Percentiles rank a stretch among this genome's conserved stretches.
These are phyloP conservation scores for Saturnispora serradocipensis DNA, from an alignment of 805 yeast genomes.

Conservation along the genomic window DNA sequence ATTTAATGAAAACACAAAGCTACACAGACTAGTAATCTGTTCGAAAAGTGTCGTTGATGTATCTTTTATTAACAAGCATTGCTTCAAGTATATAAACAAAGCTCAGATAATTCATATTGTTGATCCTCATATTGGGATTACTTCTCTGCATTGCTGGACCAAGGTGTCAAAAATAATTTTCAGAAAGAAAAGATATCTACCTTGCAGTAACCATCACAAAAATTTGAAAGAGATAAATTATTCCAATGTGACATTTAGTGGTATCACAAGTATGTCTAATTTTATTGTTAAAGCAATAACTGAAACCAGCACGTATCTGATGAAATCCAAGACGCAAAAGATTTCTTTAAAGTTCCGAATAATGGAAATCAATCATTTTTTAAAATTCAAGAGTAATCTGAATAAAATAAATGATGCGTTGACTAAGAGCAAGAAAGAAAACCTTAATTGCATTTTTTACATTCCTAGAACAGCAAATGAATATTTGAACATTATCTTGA, in stretches of 20 bases:
- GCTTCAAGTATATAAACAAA: neutral
- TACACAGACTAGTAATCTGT: neutral
- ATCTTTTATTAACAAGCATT: neutral
- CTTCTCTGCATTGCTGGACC: neutral
- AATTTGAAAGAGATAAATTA: neutral
- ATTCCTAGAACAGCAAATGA: neutral
- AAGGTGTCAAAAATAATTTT: neutral
- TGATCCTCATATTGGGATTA: neutral
- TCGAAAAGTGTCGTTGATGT: neutral
- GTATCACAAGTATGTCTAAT: conserved; percentile 2
- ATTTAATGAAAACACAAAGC: neutral
- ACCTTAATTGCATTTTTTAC: neutral
- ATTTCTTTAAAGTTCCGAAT: neutral
- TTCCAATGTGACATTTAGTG: neutral
- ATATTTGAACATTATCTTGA: neutral
- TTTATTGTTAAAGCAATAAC: conserved; percentile 1
- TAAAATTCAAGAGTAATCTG: neutral
- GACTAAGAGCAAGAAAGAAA: neutral
- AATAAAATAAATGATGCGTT: neutral
- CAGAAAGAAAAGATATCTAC: neutral
- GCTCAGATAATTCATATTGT: neutral
- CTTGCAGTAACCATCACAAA: neutral
- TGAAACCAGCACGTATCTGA: neutral
- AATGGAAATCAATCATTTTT: neutral
- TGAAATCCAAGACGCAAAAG: neutral